Evolutionary conservation across 352 stramenopile species (phyloP).

Genomic region (Pythium graminicola): DNA sequence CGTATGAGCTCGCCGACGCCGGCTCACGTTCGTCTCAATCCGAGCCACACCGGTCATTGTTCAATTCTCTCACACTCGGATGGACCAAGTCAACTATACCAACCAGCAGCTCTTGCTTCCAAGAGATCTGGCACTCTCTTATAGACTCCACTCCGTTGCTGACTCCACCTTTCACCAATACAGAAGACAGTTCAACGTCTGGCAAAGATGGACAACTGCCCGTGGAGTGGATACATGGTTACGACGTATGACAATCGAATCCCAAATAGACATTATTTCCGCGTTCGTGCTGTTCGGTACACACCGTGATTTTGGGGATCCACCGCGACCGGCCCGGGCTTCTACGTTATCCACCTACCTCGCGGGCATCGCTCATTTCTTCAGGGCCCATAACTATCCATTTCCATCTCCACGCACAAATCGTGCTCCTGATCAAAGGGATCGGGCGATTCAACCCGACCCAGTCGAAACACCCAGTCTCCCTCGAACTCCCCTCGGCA

Average conservation of each 20-base stretch:
- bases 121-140: slow-evolving; percentile 1
- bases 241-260: not conserved
- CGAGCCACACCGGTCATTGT: not conserved
- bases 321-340: not conserved
- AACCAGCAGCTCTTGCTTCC: not conserved
- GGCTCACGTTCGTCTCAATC: slow-evolving; percentile 3
- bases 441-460: not conserved
- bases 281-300: not conserved
- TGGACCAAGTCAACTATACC: not conserved
- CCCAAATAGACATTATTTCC: slow-evolving; percentile 3
- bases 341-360: not conserved
- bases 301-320: not conserved
- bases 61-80: not conserved
- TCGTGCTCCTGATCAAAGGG: not conserved
- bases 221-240: not conserved
- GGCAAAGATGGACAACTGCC: not conserved
- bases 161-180: slow-evolving; percentile 12
- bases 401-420: not conserved
- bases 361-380: not conserved
- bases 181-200: not conserved
- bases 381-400: not conserved
- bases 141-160: slow-evolving; percentile 5
- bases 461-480: not conserved
- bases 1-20: slow-evolving; percentile 1
- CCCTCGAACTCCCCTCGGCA: not conserved